These are phyloP conservation scores for Thermochaetoides dissita DNA, from an alignment of 2,329 filamentous ascomycete genomes.

Conservation along the genomic window DNA sequence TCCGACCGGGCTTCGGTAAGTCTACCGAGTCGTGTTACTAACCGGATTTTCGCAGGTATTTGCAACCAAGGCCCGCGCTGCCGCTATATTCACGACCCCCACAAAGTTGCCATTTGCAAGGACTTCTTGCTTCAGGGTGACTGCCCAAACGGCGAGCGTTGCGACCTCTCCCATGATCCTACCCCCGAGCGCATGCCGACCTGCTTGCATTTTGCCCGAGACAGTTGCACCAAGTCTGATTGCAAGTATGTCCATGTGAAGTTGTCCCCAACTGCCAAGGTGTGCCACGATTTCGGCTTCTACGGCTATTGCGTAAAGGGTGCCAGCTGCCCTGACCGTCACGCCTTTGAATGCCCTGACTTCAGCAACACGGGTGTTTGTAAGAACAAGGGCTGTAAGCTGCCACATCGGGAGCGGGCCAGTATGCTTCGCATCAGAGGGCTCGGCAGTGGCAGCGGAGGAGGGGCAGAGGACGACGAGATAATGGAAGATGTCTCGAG, in stretches of 20 bases:
- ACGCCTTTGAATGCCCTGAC: conserved; percentile 87
- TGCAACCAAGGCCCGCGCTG: conserved; percentile 73
- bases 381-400: conserved; percentile 65
- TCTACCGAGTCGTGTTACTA: conserved; percentile 11
- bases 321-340: conserved; percentile 60
- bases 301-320: conserved; percentile 85
- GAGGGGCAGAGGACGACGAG: conserved; percentile 29
- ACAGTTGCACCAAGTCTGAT: conserved; percentile 72
- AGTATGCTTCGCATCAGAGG: conserved; percentile 53
- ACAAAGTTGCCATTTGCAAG: conserved; percentile 83
- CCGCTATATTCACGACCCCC: conserved; percentile 67
- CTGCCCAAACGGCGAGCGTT: conserved; percentile 64
- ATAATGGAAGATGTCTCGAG: conserved; percentile 60
- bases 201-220: conserved; percentile 80
- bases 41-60: conserved; percentile 46
- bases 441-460: conserved; percentile 36
- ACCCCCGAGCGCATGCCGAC: conserved; percentile 72
- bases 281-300: conserved; percentile 73
- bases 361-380: conserved; percentile 85
- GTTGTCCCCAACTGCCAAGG: conserved; percentile 60
- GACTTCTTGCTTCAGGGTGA: conserved; percentile 66
- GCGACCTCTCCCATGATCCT: conserved; percentile 81
- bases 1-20: conserved; percentile 25
- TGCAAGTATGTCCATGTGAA: conserved; percentile 80
- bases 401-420: conserved; percentile 78